phyloP scores from a whole-genome alignment of 352 stramenopile species.

The Plasmopara muralis region DNA sequence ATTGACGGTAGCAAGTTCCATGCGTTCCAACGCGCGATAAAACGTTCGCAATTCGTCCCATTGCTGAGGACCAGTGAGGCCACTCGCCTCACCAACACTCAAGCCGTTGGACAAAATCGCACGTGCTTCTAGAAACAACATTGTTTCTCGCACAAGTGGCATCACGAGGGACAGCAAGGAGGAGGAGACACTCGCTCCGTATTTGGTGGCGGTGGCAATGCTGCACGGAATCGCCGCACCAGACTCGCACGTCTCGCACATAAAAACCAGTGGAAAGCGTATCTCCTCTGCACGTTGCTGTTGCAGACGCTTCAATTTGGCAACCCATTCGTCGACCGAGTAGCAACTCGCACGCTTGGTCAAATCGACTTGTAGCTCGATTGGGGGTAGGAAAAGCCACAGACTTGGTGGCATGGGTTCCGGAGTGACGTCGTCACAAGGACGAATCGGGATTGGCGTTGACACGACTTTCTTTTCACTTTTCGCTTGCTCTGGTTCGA shows the following conservation, averaged over 20 bases:
- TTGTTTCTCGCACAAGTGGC: constrained; percentile 59
- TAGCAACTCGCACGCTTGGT: constrained; percentile 17
- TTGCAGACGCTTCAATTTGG: constrained; percentile 30
- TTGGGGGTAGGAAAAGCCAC: constrained; percentile 55
- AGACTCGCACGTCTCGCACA: constrained; percentile 43
- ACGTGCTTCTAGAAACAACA: constrained; percentile 51
- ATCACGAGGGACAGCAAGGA: constrained; percentile 53
- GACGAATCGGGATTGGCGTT: not conserved
- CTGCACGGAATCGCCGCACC: constrained; percentile 20
- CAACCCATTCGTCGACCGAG: constrained; percentile 43
- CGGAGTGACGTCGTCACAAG: constrained; percentile 2
- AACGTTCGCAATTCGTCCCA: constrained; percentile 52
- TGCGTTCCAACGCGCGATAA: constrained; percentile 48
- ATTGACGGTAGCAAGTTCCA: constrained; percentile 43
- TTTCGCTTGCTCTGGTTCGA: constrained; percentile 15
- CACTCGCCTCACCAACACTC: constrained; percentile 33
- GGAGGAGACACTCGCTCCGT: constrained; percentile 23
- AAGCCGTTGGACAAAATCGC: constrained; percentile 31
- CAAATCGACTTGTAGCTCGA: constrained; percentile 28
- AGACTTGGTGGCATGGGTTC: constrained; percentile 45
- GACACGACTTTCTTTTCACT: not conserved
- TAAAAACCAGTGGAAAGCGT: constrained; percentile 48
- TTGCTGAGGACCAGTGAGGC: constrained; percentile 28
- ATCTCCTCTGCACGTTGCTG: constrained; percentile 33
- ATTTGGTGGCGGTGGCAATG: constrained; percentile 19